Evolutionary conservation across 2,329 filamentous ascomycete species (phyloP).

Genomic region (Clarireedia sp.): DNA sequence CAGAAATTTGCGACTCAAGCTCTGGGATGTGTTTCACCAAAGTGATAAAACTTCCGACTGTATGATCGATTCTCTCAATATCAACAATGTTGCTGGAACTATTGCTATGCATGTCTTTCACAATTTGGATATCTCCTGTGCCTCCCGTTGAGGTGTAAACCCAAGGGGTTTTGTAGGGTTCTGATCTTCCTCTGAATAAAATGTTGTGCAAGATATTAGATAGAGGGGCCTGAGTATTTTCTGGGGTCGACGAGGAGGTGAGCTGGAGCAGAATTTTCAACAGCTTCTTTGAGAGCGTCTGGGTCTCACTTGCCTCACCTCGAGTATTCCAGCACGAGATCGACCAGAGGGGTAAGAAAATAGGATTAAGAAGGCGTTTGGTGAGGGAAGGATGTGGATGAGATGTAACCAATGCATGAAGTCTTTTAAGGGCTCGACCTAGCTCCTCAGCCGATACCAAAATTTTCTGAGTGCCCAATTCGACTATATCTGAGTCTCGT

Average conservation of each 20-base stretch:
- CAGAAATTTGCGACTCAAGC: constrained; percentile 39
- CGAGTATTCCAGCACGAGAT: constrained; percentile 38
- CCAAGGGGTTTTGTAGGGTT: constrained; percentile 38
- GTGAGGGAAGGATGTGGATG: constrained; percentile 61
- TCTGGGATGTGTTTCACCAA: constrained; percentile 37
- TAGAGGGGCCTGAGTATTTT: constrained; percentile 35
- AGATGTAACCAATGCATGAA: constrained; percentile 49
- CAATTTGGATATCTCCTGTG: constrained; percentile 44
- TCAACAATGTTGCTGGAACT: constrained; percentile 1
- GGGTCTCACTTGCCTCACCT: neutral
- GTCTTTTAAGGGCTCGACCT: constrained; percentile 42
- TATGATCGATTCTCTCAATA: constrained; percentile 31
- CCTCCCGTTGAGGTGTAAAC: constrained; percentile 38
- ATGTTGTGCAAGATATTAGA: constrained; percentile 44
- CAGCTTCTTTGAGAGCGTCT: constrained; percentile 30
- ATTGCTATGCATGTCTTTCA: constrained; percentile 18
- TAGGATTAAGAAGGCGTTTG: constrained; percentile 49
- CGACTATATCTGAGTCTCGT: constrained; percentile 13
- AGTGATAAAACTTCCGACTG: constrained; percentile 40
- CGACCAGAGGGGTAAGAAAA: constrained; percentile 55
- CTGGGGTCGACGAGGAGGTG: constrained; percentile 35
- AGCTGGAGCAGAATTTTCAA: constrained; percentile 51
- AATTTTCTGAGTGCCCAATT: constrained; percentile 15
- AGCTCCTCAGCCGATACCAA: constrained; percentile 40
- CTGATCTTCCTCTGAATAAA: constrained; percentile 43